Evolutionary conservation across 768 basidiomycete genomes (phyloP).

Genomic region (Boletus reticulatus): DNA sequence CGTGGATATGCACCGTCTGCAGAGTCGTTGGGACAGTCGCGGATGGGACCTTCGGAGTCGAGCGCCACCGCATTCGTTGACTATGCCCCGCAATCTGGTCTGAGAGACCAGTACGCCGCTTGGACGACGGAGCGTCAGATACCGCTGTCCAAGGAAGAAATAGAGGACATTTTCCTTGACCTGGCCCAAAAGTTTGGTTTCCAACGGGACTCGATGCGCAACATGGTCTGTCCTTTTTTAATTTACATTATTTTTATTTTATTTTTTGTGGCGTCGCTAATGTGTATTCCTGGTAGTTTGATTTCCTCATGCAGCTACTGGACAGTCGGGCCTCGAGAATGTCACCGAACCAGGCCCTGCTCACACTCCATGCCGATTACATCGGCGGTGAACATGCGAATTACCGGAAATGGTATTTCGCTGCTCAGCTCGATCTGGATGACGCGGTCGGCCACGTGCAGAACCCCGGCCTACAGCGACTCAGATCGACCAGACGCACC

Average conservation of each 20-base stretch:
- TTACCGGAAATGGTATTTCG: slow-evolving; percentile 99
- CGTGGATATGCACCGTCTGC: slow-evolving; percentile 68
- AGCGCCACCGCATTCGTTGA: slow-evolving; percentile 72
- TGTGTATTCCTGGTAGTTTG: slow-evolving; percentile 55
- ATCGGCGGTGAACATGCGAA: slow-evolving; percentile 98
- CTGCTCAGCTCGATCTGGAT: slow-evolving; percentile 96
- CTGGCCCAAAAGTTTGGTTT: slow-evolving; percentile 99
- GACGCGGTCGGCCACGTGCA: slow-evolving; percentile 92
- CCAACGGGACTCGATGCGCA: slow-evolving; percentile 91
- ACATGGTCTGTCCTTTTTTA: slow-evolving; percentile 63
- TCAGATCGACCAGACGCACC: slow-evolving; percentile 68
- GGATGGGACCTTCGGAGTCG: slow-evolving; percentile 61
- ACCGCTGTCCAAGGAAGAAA: slow-evolving; percentile 98
- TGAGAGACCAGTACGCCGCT: slow-evolving; percentile 86
- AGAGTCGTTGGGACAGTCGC: slow-evolving; percentile 68
- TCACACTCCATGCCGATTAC: slow-evolving; percentile 97
- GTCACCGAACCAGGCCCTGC: slow-evolving; percentile 92
- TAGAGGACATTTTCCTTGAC: slow-evolving; percentile 97
- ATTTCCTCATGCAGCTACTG: slow-evolving; percentile 96
- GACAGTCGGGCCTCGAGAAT: slow-evolving; percentile 97
- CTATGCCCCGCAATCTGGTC: slow-evolving; percentile 50
- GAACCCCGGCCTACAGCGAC: slow-evolving; percentile 84
- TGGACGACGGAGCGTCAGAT: slow-evolving; percentile 92
- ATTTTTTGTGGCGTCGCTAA: slow-evolving; percentile 7
- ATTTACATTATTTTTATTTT: slow-evolving; percentile 9